Base-by-base conservation (phyloP, 1,284 basidiomycete genomes). In the Heterobasidion irregulare region DNA sequence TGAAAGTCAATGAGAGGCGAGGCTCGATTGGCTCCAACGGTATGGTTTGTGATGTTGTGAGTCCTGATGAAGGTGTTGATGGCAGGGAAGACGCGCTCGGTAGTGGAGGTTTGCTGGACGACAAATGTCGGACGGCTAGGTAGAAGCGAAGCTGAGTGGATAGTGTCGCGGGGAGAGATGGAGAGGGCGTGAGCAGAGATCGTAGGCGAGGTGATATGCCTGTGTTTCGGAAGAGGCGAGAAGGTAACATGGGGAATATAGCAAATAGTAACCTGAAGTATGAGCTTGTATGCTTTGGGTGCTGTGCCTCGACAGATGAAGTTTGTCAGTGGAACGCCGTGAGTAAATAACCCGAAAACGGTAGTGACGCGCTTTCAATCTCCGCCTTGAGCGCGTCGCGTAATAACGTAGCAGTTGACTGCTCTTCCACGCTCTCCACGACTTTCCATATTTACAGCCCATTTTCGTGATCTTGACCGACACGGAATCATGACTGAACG, bases 1-100 rank as follows among this genome's bases (percentile, higher is more conserved):
- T 97, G 64, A 96, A 94, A 0, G 90, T 92, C 55, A 95, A 72
- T 5, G 83, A 83, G 34, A 89, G 72, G 36, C 75, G 77, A 0
- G 85, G 85, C 59, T 85, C 81, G 60, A 62, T 57, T 18, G 55
- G 62, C 41, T 61, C 56, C 6, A 56, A 47, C 19, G 49, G 52
- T 65, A 56, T 67, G 62, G 13, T 67, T 66, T 46, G 71, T 60
- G 43, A 66, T 34, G 49, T 38, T 15, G 49, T 70, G 66, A 4
- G 66, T 66, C 16, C 68, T 66, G 16, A 9, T 9, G 58, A 41
- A 45, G 47, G 26, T 15, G 38, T 4, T n/a, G 38, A 41, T 41
- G 38, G n/a, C 6, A 36, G 33, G 26, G 16, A 18, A 26, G 52
- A 35, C 5, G 47, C 52, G 16, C 6, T 41, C 9, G 50, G 36